Evolutionary conservation across 352 stramenopile species (phyloP).

Genomic region (Phytopythium vexans): DNA sequence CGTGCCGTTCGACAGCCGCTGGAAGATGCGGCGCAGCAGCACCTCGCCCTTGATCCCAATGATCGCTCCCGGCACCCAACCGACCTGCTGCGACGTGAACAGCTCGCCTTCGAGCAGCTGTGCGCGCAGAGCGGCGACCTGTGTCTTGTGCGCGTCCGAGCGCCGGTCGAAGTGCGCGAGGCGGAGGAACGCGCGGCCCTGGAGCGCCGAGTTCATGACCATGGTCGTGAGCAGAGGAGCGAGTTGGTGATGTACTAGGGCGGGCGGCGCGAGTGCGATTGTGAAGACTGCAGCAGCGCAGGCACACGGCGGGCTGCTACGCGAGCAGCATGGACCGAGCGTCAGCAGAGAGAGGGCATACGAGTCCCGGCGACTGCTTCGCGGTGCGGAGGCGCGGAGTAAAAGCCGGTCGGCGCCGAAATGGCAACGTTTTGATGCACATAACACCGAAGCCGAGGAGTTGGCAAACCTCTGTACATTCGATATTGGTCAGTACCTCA

Average conservation of each 20-base stretch:
- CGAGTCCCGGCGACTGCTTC: too few relatives aligned
- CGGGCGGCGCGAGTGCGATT: not conserved
- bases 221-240: not conserved
- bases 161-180: not conserved
- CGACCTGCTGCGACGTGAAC: not conserved
- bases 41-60: slow-evolving; percentile 5
- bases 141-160: slow-evolving; percentile 5
- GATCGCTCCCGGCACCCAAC: not conserved
- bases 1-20: slow-evolving; percentile 4
- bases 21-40: slow-evolving; percentile 7
- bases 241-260: not conserved
- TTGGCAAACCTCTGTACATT: too few relatives aligned
- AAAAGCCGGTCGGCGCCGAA: too few relatives aligned
- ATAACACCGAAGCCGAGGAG: too few relatives aligned
- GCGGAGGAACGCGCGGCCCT: slow-evolving; percentile 7
- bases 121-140: slow-evolving; percentile 4
- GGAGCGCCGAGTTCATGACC: slow-evolving; percentile 1
- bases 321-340: too few relatives aligned
- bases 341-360: too few relatives aligned
- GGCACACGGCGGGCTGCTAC: too few relatives aligned
- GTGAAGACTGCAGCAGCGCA: too few relatives aligned
- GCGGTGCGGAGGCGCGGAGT: too few relatives aligned
- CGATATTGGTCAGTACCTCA: too few relatives aligned
- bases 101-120: not conserved
- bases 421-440: too few relatives aligned